These are phyloP conservation scores for Polyporus arcularius DNA, from an alignment of 768 basidiomycete species.

Conservation along the genomic window DNA sequence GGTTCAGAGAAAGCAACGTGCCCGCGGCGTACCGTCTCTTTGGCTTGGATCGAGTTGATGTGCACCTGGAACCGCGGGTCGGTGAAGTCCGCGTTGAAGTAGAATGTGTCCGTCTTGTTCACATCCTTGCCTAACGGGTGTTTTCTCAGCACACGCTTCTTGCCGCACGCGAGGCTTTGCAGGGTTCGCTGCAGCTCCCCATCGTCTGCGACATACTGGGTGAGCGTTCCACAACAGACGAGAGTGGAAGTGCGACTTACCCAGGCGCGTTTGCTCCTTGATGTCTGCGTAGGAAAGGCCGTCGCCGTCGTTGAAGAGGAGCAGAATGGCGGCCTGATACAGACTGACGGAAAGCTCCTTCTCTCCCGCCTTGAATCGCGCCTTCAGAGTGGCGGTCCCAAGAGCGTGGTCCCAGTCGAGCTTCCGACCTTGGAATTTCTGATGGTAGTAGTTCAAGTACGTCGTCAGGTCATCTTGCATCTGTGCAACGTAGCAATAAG, in stretches of 20 bases:
- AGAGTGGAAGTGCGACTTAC: conserved; percentile 43
- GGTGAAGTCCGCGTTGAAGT: conserved; percentile 80
- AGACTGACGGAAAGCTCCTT: conserved; percentile 93
- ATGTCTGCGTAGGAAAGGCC: conserved; percentile 71
- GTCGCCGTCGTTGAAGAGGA: conserved; percentile 77
- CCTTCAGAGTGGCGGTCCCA: conserved; percentile 77
- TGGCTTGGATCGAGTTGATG: conserved; percentile 95
- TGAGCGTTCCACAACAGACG: conserved; percentile 28
- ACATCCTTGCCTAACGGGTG: conserved; percentile 79
- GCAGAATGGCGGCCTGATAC: conserved; percentile 84
- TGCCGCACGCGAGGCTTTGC: conserved; percentile 91
- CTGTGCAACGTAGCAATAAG: conserved; percentile 34
- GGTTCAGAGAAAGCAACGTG: neutral
- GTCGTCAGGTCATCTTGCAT: conserved; percentile 71
- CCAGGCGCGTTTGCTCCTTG: conserved; percentile 64
- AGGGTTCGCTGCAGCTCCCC: conserved; percentile 79
- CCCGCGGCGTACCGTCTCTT: conserved; percentile 72
- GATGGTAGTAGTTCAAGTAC: conserved; percentile 74
- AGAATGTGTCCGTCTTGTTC: conserved; percentile 71
- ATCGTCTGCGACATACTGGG: conserved; percentile 49
- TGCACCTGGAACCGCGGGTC: conserved; percentile 79
- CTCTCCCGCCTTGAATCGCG: conserved; percentile 60
- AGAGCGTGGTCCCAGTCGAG: conserved; percentile 88
- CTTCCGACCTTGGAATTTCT: conserved; percentile 71
- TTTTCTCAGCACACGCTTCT: conserved; percentile 86